Evolutionary conservation across 2,329 filamentous ascomycete species (phyloP), one percentile per base, ranked within the genome.

Genomic region (Neobulgaria alba): DNA sequence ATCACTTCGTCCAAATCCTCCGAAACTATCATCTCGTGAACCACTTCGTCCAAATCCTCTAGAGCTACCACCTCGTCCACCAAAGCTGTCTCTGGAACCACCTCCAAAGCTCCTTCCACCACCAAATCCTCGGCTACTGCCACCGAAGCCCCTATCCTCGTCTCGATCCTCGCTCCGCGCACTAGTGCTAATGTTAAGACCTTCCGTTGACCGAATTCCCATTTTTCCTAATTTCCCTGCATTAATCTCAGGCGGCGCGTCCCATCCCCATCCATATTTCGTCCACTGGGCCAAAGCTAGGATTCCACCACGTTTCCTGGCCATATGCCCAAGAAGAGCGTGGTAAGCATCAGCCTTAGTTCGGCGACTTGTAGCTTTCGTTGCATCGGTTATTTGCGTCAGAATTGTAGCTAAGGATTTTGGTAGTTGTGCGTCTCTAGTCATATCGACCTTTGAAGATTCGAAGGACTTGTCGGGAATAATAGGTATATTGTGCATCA

Each of bases 261-360:
- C 56, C 36, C 49, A 57, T 7, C 59, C 59, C 57, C 57, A 60
- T 17, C 56, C 59, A 45, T 48, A 60, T 42, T 51, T 52, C 0
- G 52, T 49, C 58, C 52, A 57, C 26, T 54, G 52, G 29, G 56
- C 56, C 31, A 61, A 26, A 5, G 43, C 34, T n/a, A 48, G 29
- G 5, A 17, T 23, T 10, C 42, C 34, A 37, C 29, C 29, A 10
- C 33, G 32, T 26, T 49, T 31, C 14, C 41, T 31, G 5, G 46
- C 45, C 9, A 61, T 33, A 1, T 30, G 18, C 16, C 49, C 52
- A 7, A 26, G 7, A 7, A 26, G 7, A 7, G 7, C 12, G 43
- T 53, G 45, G 26, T 54, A 61, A 4, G 58, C 58, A 7, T 43
- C 47, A 3, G 33, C 36, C 32, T 60, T 60, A 2, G 42, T 44